Conservation (phyloP, 495 filamentous ascomycete species). For the Penicillium canariense region DNA sequence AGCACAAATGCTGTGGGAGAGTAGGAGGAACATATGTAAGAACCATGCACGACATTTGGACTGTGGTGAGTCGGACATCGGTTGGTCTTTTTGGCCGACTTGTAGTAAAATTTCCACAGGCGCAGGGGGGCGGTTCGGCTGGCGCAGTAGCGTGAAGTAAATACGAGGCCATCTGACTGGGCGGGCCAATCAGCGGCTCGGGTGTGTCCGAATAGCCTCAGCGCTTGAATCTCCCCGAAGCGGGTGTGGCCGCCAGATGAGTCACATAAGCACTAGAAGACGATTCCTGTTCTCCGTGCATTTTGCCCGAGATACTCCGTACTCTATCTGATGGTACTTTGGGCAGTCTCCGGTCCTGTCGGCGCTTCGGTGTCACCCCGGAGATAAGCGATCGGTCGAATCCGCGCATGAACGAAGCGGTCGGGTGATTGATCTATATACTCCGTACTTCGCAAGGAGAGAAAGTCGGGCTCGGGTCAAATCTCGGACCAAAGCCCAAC, state of each 20-base stretch:
- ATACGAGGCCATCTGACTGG: background rate
- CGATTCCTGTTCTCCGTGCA: background rate
- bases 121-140: background rate
- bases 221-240: background rate
- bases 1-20: background rate
- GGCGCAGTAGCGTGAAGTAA: constrained; percentile 3
- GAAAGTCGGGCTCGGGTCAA: background rate
- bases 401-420: background rate
- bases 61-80: background rate
- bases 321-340: too few relatives aligned
- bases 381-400: background rate
- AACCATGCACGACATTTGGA: background rate
- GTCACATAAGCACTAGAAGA: background rate
- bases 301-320: too few relatives aligned
- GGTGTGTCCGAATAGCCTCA: background rate
- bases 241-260: background rate
- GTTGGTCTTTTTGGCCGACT: background rate
- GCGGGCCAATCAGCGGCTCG: background rate
- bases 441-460: background rate
- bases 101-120: background rate
- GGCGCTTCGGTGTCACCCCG: background rate
- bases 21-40: background rate
- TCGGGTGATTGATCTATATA: background rate
- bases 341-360: background rate
- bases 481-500: background rate